phyloP scores from a whole-genome alignment of 495 filamentous ascomycete genomes.

The Monascus purpureus region DNA sequence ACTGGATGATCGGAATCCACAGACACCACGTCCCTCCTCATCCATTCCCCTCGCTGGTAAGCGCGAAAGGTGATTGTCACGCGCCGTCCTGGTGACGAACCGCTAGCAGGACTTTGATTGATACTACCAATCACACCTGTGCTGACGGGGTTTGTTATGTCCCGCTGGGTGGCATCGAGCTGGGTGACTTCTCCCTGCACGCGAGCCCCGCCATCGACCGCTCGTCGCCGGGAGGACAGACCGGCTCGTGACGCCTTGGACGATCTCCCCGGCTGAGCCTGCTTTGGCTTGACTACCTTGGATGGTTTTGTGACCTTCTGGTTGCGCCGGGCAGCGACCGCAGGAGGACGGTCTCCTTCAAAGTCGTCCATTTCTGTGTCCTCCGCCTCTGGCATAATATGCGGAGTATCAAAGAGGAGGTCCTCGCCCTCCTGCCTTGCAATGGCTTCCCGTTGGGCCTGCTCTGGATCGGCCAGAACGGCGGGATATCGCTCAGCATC shows the following conservation, averaged over 20 bases:
- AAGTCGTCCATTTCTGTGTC: neutral
- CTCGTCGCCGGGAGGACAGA: neutral
- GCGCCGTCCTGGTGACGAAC: neutral
- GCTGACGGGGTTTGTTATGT: neutral
- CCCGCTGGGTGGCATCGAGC: neutral
- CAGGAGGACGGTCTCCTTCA: neutral
- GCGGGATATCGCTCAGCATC: neutral
- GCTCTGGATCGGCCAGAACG: neutral
- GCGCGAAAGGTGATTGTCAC: neutral
- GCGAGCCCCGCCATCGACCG: neutral
- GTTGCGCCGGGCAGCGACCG: neutral
- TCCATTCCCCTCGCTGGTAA: neutral
- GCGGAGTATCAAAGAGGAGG: constrained; percentile 1
- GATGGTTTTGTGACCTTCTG: neutral
- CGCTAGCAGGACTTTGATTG: neutral
- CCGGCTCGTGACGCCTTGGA: neutral
- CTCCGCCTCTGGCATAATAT: neutral
- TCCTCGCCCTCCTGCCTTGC: neutral
- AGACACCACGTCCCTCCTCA: neutral
- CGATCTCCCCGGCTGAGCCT: neutral
- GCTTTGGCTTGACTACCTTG: neutral
- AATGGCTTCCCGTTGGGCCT: constrained; percentile 1
- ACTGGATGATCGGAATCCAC: neutral
- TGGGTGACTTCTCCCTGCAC: neutral
- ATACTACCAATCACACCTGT: neutral